Evolutionary conservation across 1,284 basidiomycete species (phyloP).

Genomic region (Inonotus hispidus): DNA sequence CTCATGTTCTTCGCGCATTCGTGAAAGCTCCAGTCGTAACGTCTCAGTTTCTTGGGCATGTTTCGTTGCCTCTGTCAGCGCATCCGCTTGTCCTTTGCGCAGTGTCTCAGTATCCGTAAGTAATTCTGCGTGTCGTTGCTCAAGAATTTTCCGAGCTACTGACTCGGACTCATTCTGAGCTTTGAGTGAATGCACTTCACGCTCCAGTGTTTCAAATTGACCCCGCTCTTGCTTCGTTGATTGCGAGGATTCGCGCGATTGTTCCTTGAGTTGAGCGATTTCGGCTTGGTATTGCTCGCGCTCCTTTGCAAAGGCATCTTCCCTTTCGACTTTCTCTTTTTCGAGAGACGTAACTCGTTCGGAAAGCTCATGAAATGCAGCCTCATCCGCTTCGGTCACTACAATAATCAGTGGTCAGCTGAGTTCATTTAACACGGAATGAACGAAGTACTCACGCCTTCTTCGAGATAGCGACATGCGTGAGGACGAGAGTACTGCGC

Average conservation of each 20-base stretch:
- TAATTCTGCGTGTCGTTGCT: slow-evolving; percentile 63
- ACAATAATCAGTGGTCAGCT: neutral
- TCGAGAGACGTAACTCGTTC: slow-evolving; percentile 55
- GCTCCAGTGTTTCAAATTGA: slow-evolving; percentile 48
- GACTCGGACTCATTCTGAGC: slow-evolving; percentile 59
- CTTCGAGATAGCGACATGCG: slow-evolving; percentile 58
- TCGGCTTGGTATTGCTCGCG: slow-evolving; percentile 48
- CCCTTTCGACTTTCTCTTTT: slow-evolving; percentile 48
- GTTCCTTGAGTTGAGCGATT: slow-evolving; percentile 43
- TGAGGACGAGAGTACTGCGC: slow-evolving; percentile 68
- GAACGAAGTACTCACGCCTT: slow-evolving; percentile 48
- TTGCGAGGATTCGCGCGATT: slow-evolving; percentile 36
- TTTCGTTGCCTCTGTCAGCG: slow-evolving; percentile 63
- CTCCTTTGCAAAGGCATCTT: slow-evolving; percentile 49
- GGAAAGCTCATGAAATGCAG: slow-evolving; percentile 61
- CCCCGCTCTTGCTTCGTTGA: slow-evolving; percentile 41
- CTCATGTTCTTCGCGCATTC: slow-evolving; percentile 58
- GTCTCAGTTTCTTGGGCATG: slow-evolving; percentile 57
- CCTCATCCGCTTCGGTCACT: slow-evolving; percentile 67
- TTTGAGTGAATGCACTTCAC: slow-evolving; percentile 58
- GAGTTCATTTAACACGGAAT: neutral
- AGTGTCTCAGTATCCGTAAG: slow-evolving; percentile 53
- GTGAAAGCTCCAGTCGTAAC: slow-evolving; percentile 65
- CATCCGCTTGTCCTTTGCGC: slow-evolving; percentile 53
- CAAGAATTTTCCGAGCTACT: slow-evolving; percentile 52